Base-by-base conservation (phyloP, 129 eudicot species). In the Saposhnikovia divaricata region DNA sequence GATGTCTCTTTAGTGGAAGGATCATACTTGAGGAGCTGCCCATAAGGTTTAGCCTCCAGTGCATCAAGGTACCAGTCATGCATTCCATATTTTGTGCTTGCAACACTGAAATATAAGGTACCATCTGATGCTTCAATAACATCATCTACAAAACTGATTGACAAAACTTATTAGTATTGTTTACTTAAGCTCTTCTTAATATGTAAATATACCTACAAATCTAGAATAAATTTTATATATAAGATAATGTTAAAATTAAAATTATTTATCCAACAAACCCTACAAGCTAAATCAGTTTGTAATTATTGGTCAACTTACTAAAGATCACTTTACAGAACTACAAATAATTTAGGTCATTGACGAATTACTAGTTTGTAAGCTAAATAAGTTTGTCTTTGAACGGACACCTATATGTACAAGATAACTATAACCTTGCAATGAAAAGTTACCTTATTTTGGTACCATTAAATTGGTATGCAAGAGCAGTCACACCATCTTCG, bases 41-140 rank as follows among this genome's bases (percentile, higher is more conserved):
- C 98, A 77, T 93, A 87, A 68, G 98, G 98, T 84, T 84, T 89
- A 3, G 96, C 96, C 78, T 91, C 98, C 0, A 91, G 79, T 45
- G 86, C 7, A 74, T 93, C 98, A 19, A 91, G 81, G 80, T 80
- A 80, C 96, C 88, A 86, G 6, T 88, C 50, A 78, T 89, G 91
- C 61, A 91, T 66, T 42, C 85, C 85, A 28, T 80, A 91, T 82
- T 93, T 91, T n/a, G 96, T 89, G 87, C 96, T 93, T n/a, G 90
- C 93, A 16, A 84, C 79, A 50, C 95, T 93, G 76, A 91, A 93
- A 80, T 93, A 93, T 78, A 91, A 82, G 78, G 82, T 88, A 15
- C 97, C 98, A 79, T 93, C 97, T 71, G 82, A 69, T 46, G 93
- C 92, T 84, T 87, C 97, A 21, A 83, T 80, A 25, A 93, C 87